A percentile compares a stretch with the other conserved stretches of the same genome.
These are phyloP conservation scores for Pythium biforme DNA, from an alignment of 352 stramenopile species.

Conservation along the genomic window DNA sequence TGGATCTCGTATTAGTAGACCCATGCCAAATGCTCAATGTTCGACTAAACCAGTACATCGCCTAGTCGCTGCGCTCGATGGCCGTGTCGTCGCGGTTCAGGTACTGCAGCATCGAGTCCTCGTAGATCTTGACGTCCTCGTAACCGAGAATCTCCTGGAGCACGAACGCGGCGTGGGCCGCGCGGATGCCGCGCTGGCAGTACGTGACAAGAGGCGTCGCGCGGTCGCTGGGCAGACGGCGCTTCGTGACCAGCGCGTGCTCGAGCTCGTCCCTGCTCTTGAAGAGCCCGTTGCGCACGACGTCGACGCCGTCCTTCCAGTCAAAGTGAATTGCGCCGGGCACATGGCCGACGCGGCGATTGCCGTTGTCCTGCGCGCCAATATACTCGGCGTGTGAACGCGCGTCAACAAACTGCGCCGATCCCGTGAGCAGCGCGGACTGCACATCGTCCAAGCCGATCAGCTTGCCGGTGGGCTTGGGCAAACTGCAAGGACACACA, in stretches of 20 bases:
- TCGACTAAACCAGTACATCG: background rate
- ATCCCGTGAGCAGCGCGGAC: slow-evolving; percentile 22
- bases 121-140: slow-evolving; percentile 58
- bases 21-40: background rate
- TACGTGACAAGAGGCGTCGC: slow-evolving; percentile 63
- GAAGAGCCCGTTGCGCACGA: slow-evolving; percentile 48
- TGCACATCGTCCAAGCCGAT: slow-evolving; percentile 36
- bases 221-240: slow-evolving; percentile 38
- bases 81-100: slow-evolving; percentile 65
- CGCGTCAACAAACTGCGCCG: slow-evolving; percentile 38
- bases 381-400: slow-evolving; percentile 40
- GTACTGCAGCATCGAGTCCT: slow-evolving; percentile 81
- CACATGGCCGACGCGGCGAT: slow-evolving; percentile 49
- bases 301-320: slow-evolving; percentile 61
- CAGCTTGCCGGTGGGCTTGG: slow-evolving; percentile 24
- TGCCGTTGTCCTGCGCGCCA: slow-evolving; percentile 37
- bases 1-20: background rate
- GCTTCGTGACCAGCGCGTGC: slow-evolving; percentile 36
- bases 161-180: slow-evolving; percentile 65
- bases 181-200: slow-evolving; percentile 71
- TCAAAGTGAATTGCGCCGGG: slow-evolving; percentile 74
- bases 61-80: slow-evolving; percentile 37
- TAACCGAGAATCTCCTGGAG: slow-evolving; percentile 60
- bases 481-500: slow-evolving; percentile 22
- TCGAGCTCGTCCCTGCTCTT: slow-evolving; percentile 59